phyloP scores from a whole-genome alignment of 176 grass and related monocot species.

The Musa troglodytarum region DNA sequence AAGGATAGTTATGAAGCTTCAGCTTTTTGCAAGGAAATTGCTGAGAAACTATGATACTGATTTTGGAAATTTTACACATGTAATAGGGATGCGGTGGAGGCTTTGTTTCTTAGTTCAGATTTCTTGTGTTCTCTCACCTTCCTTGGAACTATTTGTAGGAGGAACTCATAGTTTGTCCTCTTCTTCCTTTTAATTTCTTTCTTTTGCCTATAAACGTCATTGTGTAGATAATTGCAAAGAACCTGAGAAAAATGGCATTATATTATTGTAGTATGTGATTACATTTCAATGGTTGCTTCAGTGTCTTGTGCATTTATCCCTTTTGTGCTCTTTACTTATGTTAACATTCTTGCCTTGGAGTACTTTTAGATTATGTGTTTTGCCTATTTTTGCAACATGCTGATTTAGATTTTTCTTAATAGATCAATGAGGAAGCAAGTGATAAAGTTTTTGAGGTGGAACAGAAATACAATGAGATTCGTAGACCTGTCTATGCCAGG shows the following conservation, averaged over 20 bases:
- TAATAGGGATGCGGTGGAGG: neutral
- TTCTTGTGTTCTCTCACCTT: neutral
- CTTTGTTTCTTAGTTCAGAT: neutral
- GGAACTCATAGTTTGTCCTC: neutral
- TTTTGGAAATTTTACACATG: neutral
- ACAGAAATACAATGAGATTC: slow-evolving; percentile 85
- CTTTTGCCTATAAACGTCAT: neutral
- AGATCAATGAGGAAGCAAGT: slow-evolving; percentile 90
- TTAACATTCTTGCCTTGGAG: neutral
- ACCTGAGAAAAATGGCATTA: neutral
- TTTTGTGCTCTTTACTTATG: neutral
- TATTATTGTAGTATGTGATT: neutral
- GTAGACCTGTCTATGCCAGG: slow-evolving; percentile 67
- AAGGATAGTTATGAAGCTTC: neutral
- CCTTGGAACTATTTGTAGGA: neutral
- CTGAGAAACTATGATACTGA: neutral
- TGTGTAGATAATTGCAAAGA: neutral
- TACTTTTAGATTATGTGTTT: neutral
- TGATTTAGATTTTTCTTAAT: slow-evolving; percentile 1
- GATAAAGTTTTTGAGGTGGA: slow-evolving; percentile 87
- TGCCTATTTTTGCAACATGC: too few species aligned
- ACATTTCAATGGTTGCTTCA: neutral
- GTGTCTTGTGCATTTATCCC: neutral
- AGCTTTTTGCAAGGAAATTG: neutral
- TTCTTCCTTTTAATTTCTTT: neutral